Evolutionary conservation across 176 grass and related monocot species (phyloP).

Genomic region (Zoysia japonica): DNA sequence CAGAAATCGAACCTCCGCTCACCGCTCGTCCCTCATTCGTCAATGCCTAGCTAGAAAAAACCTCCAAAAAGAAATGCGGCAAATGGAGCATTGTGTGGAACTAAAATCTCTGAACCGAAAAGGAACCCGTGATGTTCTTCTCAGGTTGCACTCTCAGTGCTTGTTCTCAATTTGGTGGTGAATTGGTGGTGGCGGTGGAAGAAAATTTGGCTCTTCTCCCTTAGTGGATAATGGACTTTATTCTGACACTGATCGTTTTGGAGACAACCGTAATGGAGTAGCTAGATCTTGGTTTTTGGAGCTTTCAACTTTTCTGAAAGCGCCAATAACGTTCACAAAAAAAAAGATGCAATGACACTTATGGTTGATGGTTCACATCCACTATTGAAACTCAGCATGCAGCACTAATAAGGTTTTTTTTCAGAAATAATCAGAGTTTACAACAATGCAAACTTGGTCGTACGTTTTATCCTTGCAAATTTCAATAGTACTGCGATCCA

Average conservation of each 20-base stretch:
- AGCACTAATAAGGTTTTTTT: not conserved
- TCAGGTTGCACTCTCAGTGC: conserved; percentile 44
- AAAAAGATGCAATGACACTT: conserved; percentile 7
- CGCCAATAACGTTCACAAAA: conserved; percentile 7
- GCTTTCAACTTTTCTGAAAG: conserved; percentile 7
- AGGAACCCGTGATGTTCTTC: conserved; percentile 21
- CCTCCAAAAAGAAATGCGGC: conserved; percentile 31
- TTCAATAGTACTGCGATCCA: not conserved
- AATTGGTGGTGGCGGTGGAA: conserved; percentile 40
- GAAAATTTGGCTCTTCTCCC: conserved; percentile 27
- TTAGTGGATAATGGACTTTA: conserved; percentile 42
- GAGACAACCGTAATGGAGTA: conserved; percentile 22
- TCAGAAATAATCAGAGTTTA: not conserved
- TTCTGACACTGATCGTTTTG: conserved; percentile 40
- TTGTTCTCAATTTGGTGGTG: conserved; percentile 15
- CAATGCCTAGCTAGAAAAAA: conserved; percentile 22
- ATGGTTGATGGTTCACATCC: not conserved
- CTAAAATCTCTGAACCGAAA: conserved; percentile 10
- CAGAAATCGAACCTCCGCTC: conserved; percentile 37
- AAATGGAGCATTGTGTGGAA: not conserved
- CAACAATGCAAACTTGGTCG: too few species aligned
- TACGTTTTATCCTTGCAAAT: too few species aligned
- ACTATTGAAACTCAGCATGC: not conserved
- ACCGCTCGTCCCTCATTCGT: not conserved
- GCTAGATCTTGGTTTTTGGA: conserved; percentile 13